Evolutionary conservation across 371 early-diverging fungal genomes (phyloP).

Genomic region (Mucor velutinosus): DNA sequence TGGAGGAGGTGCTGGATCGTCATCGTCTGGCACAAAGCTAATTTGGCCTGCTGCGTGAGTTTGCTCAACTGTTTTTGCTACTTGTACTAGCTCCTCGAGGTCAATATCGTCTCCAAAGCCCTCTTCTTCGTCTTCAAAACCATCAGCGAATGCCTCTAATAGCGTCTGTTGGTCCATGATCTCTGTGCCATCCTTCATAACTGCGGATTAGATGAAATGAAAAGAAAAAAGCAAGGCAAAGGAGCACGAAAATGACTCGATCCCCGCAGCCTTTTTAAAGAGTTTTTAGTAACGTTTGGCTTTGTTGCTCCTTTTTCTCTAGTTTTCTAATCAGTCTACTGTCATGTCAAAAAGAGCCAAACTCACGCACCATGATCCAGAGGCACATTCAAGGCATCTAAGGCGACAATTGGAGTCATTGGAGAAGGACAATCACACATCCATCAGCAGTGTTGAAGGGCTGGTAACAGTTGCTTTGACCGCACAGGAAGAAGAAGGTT

Average conservation of each 20-base stretch:
- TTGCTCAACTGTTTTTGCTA: constrained; percentile 20
- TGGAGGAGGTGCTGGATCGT: constrained; percentile 25
- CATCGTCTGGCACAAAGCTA: constrained; percentile 15
- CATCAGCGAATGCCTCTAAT: not conserved
- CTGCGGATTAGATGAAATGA: not conserved
- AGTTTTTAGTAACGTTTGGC: not conserved
- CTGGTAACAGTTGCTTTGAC: constrained; percentile 55
- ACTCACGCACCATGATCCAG: constrained; percentile 37
- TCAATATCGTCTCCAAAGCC: constrained; percentile 35
- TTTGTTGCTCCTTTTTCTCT: not conserved
- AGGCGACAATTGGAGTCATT: constrained; percentile 64
- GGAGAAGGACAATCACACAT: constrained; percentile 66
- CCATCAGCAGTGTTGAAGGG: constrained; percentile 60
- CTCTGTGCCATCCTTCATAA: constrained; percentile 2
- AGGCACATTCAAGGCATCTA: constrained; percentile 50
- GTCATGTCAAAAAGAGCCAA: constrained; percentile 32
- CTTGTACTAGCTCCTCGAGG: constrained; percentile 14
- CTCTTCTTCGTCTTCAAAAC: constrained; percentile 14
- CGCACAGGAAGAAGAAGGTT: constrained; percentile 46
- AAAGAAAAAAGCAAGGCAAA: not conserved
- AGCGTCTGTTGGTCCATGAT: not conserved
- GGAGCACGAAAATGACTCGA: constrained; percentile 3
- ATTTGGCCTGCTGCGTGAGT: constrained; percentile 13
- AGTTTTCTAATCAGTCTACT: not conserved
- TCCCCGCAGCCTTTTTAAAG: not conserved